Percentiles rank a stretch among this genome's conserved stretches.
These are phyloP conservation scores for Huntiella moniliformis DNA, from an alignment of 2,329 filamentous ascomycete species.

Conservation along the genomic window DNA sequence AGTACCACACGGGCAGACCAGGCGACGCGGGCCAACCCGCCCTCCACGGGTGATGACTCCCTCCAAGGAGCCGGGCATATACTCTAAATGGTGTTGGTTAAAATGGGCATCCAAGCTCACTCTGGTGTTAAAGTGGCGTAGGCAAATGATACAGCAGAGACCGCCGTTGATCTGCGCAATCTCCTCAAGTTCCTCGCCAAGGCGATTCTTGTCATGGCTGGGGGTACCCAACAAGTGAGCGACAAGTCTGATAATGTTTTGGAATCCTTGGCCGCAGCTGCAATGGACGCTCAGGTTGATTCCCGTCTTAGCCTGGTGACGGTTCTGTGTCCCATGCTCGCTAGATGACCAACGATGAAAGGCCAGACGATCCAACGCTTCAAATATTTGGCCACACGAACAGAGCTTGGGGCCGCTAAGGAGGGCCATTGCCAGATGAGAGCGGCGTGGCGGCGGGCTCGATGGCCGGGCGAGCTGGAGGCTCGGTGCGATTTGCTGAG, in stretches of 20 bases:
- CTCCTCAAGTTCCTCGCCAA: background rate
- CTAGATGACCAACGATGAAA: background rate
- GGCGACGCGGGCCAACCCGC: background rate
- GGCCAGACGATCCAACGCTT: background rate
- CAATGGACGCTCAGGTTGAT: background rate
- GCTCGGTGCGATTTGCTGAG: background rate
- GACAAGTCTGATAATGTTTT: background rate
- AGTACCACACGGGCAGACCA: background rate
- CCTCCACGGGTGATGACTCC: background rate
- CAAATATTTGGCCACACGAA: background rate
- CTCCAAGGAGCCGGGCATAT: background rate
- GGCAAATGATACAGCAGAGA: background rate
- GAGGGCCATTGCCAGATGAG: background rate
- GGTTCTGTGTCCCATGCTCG: background rate
- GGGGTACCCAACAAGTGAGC: background rate
- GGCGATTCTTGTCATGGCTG: background rate
- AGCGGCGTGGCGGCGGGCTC: background rate
- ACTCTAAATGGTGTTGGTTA: constrained; percentile 2
- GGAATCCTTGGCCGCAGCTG: background rate
- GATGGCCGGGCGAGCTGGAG: too few relatives aligned
- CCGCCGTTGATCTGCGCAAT: background rate
- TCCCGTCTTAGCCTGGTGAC: background rate
- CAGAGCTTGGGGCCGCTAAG: background rate
- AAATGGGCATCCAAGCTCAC: background rate
- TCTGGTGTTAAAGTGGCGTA: background rate